phyloP scores from a whole-genome alignment of 2,329 filamentous ascomycete genomes.

The Lecanicillium sp. region DNA sequence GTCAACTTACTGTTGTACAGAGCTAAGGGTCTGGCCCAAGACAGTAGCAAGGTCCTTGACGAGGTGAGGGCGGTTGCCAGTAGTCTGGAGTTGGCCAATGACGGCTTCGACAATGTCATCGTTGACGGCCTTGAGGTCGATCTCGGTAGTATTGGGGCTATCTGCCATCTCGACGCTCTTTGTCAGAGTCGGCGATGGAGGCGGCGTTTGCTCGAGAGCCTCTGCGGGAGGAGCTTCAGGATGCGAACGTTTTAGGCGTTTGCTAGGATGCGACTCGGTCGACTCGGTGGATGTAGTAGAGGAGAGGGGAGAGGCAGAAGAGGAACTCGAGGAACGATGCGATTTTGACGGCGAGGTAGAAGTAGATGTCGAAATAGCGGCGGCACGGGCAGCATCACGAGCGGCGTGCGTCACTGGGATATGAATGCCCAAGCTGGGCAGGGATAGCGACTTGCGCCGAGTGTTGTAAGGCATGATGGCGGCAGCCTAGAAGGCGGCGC shows the following conservation, averaged over 20 bases:
- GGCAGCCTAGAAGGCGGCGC: slow-evolving; percentile 8
- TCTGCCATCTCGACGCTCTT: slow-evolving; percentile 20
- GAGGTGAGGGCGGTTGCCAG: slow-evolving; percentile 84
- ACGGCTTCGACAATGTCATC: slow-evolving; percentile 93
- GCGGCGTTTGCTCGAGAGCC: slow-evolving; percentile 69
- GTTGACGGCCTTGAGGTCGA: slow-evolving; percentile 73
- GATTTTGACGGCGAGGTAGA: slow-evolving; percentile 19
- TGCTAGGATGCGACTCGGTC: slow-evolving; percentile 37
- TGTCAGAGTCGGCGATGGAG: slow-evolving; percentile 27
- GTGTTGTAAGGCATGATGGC: slow-evolving; percentile 84
- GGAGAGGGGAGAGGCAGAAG: slow-evolving; percentile 19
- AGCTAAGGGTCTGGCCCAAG: slow-evolving; percentile 65
- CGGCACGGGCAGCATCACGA: slow-evolving; percentile 36
- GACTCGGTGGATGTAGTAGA: slow-evolving; percentile 22
- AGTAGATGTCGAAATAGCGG: slow-evolving; percentile 12
- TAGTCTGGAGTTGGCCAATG: slow-evolving; percentile 79
- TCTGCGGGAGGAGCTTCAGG: slow-evolving; percentile 44
- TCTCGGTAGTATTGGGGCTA: slow-evolving; percentile 16
- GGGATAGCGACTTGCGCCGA: slow-evolving; percentile 86
- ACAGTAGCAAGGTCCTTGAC: slow-evolving; percentile 87
- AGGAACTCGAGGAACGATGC: slow-evolving; percentile 7
- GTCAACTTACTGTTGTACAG: slow-evolving; percentile 78
- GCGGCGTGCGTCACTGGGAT: slow-evolving; percentile 60
- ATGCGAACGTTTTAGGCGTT: slow-evolving; percentile 75
- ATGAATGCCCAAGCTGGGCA: slow-evolving; percentile 88